These are phyloP conservation scores for Cynanchum wilfordii DNA, from an alignment of 257 asterid genomes.

Conservation along the genomic window DNA sequence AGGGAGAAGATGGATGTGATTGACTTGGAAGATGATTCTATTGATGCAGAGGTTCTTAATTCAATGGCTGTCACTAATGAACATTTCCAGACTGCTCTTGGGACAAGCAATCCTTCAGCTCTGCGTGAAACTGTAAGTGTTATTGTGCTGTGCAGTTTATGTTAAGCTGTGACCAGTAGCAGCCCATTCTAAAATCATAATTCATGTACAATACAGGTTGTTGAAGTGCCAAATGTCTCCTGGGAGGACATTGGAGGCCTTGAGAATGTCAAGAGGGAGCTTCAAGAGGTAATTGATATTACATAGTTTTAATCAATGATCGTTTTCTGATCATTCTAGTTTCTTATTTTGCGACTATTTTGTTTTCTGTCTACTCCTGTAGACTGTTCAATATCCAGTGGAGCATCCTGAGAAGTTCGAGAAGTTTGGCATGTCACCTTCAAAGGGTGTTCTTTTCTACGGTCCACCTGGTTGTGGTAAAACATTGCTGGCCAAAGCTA, in stretches of 20 bases:
- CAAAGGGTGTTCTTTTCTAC: slow-evolving; percentile 90
- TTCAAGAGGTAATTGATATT: slow-evolving; percentile 62
- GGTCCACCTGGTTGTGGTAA: slow-evolving; percentile 96
- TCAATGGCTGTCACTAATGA: slow-evolving; percentile 93
- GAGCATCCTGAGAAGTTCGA: slow-evolving; percentile 97
- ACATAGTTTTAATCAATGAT: not conserved
- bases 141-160: not conserved
- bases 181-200: slow-evolving; percentile 15
- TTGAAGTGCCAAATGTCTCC: slow-evolving; percentile 78
- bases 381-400: slow-evolving; percentile 96
- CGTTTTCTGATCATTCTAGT: not conserved
- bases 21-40: slow-evolving; percentile 80
- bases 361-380: not conserved
- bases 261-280: slow-evolving; percentile 83
- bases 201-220: slow-evolving; percentile 45
- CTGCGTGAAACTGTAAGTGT: slow-evolving; percentile 77
- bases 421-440: slow-evolving; percentile 94
- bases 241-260: slow-evolving; percentile 97
- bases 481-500: slow-evolving; percentile 85
- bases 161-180: not conserved
- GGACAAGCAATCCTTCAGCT: slow-evolving; percentile 95
- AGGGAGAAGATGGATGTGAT: slow-evolving; percentile 98
- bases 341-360: slow-evolving; percentile 9
- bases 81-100: slow-evolving; percentile 85
- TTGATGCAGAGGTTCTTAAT: slow-evolving; percentile 85